phyloP scores from a whole-genome alignment of 2,329 filamentous ascomycete genomes.

The Hysterium pulicare region DNA sequence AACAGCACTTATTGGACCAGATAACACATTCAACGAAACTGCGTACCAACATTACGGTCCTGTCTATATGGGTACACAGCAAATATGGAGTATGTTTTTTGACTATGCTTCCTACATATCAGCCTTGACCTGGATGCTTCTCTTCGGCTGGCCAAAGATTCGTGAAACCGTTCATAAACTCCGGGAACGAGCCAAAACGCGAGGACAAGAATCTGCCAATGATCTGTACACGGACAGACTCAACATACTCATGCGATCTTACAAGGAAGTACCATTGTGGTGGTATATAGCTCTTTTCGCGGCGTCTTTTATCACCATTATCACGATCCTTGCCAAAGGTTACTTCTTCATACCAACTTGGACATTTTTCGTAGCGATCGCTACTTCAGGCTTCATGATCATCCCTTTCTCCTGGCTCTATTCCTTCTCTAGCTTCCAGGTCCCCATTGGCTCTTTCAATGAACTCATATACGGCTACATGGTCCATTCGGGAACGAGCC shows the following conservation, averaged over 20 bases:
- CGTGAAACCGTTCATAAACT: conserved; percentile 46
- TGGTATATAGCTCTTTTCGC: conserved; percentile 55
- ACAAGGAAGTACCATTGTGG: conserved; percentile 58
- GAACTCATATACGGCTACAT: conserved; percentile 60
- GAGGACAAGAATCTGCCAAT: conserved; percentile 37
- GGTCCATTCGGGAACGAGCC: conserved; percentile 50
- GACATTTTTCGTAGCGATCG: conserved; percentile 58
- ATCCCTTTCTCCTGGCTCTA: conserved; percentile 59
- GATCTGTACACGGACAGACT: conserved; percentile 57
- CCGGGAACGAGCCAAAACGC: conserved; percentile 27
- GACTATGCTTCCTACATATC: conserved; percentile 59
- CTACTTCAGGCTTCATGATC: conserved; percentile 54
- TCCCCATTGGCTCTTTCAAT: conserved; percentile 58
- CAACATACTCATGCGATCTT: conserved; percentile 57
- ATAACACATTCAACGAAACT: conserved; percentile 49
- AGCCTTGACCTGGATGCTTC: conserved; percentile 56
- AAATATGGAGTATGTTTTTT: conserved; percentile 59
- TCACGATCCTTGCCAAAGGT: conserved; percentile 51
- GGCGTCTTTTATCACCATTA: conserved; percentile 48
- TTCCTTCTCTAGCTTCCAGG: conserved; percentile 54
- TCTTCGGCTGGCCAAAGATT: conserved; percentile 54
- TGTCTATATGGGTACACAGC: conserved; percentile 57
- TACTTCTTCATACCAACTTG: conserved; percentile 58
- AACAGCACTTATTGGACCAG: conserved; percentile 40
- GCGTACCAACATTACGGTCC: conserved; percentile 49